phyloP scores from a whole-genome alignment of 257 asterid species.

The Solanum arcanum region DNA sequence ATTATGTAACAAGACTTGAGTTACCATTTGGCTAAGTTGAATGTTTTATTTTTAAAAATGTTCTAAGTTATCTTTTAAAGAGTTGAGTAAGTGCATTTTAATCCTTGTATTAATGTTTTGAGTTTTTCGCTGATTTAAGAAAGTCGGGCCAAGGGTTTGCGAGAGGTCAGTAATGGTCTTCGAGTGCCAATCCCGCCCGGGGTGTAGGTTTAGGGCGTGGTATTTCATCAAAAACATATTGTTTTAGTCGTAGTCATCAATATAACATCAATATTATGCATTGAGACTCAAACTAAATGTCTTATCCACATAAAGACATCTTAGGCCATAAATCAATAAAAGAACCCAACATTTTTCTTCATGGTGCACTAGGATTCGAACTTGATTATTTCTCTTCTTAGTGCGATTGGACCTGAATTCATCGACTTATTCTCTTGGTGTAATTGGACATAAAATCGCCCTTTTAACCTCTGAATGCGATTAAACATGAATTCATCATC shows the following conservation, averaged over 20 bases:
- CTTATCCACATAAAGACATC: background rate
- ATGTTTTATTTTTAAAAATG: no score
- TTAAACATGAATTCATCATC: background rate
- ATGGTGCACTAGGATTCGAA: background rate
- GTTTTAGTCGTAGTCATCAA: background rate
- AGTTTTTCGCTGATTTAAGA: no score
- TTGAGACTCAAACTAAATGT: background rate
- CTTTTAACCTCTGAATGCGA: background rate
- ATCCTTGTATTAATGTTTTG: no score
- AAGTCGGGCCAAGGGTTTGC: no score
- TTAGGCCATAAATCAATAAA: background rate
- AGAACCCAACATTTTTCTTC: background rate
- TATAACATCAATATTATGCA: background rate
- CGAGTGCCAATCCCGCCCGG: no score
- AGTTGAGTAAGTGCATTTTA: no score
- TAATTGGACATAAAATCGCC: background rate
- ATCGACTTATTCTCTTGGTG: background rate
- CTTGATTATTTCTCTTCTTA: background rate
- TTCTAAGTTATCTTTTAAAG: no score
- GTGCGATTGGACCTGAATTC: background rate
- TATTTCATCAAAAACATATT: background rate
- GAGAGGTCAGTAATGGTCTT: no score
- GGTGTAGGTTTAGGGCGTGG: no score
- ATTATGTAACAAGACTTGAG: no score
- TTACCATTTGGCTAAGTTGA: no score